Conservation (phyloP, 176 grass and related monocot species). For the Paspalum notatum region DNA sequence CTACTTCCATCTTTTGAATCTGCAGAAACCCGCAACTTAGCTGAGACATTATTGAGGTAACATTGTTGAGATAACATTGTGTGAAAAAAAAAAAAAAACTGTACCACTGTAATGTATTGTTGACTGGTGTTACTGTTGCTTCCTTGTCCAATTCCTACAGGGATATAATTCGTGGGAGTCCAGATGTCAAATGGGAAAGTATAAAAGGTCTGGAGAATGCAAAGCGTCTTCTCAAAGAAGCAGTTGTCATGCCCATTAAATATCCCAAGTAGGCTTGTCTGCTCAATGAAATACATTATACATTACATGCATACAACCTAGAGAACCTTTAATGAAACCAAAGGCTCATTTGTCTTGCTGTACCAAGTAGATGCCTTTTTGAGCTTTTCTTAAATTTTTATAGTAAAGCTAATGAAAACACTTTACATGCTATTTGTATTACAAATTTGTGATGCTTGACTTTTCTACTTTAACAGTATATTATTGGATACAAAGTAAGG, state of each 20-base stretch:
- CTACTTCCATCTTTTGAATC: slow-evolving; percentile 95
- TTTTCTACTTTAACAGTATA: slow-evolving; percentile 2
- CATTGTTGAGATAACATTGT: slow-evolving; percentile 36
- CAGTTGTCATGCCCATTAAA: slow-evolving; percentile 97
- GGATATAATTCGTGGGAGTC: slow-evolving; percentile 88
- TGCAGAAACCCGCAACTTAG: slow-evolving; percentile 81
- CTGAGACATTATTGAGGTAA: slow-evolving; percentile 84
- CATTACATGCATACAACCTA: neutral
- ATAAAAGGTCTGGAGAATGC: slow-evolving; percentile 94
- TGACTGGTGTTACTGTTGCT: slow-evolving; percentile 2
- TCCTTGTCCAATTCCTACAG: slow-evolving; percentile 47
- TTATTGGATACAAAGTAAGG: neutral
- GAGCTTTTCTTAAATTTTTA: neutral
- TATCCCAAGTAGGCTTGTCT: slow-evolving; percentile 84
- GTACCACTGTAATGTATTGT: slow-evolving; percentile 6
- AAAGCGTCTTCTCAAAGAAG: slow-evolving; percentile 92
- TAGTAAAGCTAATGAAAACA: neutral
- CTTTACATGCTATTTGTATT: neutral
- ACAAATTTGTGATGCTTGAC: neutral
- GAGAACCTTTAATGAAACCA: neutral
- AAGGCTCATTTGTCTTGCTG: neutral
- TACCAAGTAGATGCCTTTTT: neutral
- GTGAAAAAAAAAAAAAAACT: slow-evolving; percentile 6
- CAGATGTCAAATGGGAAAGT: slow-evolving; percentile 98
- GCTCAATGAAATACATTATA: slow-evolving; percentile 30